Base-by-base conservation (phyloP, 768 basidiomycete species). In the Ramaria rubella region DNA sequence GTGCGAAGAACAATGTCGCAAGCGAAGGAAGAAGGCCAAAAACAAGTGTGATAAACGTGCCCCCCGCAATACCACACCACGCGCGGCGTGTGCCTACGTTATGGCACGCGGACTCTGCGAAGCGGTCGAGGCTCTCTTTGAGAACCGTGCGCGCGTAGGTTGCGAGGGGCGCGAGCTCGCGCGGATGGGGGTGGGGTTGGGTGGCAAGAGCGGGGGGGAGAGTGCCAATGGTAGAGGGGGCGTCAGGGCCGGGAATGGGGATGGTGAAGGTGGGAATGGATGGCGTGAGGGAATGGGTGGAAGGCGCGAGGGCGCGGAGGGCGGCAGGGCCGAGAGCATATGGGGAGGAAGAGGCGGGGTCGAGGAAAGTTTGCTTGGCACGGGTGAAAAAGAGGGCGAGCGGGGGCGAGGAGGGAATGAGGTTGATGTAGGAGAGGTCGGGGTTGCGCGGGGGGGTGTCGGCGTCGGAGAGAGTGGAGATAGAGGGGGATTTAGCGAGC, bases 351-450 rank as follows among this genome's bases (percentile, higher is more conserved):
- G 52, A 40, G 36, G 36, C 24, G 19, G 86, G 86, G 2, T 83
- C 85, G 60, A 90, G 80, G 66, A 91, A 91, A 0, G 88, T 90
- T 64, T 87, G 81, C 62, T 88, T 89, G 9, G 88, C 88, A 34
- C 87, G 83, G 3, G 80, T 73, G 64, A 87, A 91, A 70, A 89
- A 90, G 73, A 86, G 78, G 58, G 85, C 80, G 49, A 90, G 73
- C 38, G 76, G 33, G 6, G 49, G 2, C 19, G 49, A 51, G 29
- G 49, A 30, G 15, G 52, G 50, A 57, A 38, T 45, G 49, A 53
- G 61, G 33, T 26, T 33, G 3, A 57, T 52, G 49, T 51, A 36
- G 19, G 40, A 31, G 15, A 36, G 29, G 27, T 33, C 40, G 27
- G 62, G 62, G 42, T 60, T 38, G 43, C 60, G 57, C 19, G 62